These are phyloP conservation scores for Persicaria maculosa DNA, from an alignment of 148 eudicot genomes.

Conservation along the genomic window DNA sequence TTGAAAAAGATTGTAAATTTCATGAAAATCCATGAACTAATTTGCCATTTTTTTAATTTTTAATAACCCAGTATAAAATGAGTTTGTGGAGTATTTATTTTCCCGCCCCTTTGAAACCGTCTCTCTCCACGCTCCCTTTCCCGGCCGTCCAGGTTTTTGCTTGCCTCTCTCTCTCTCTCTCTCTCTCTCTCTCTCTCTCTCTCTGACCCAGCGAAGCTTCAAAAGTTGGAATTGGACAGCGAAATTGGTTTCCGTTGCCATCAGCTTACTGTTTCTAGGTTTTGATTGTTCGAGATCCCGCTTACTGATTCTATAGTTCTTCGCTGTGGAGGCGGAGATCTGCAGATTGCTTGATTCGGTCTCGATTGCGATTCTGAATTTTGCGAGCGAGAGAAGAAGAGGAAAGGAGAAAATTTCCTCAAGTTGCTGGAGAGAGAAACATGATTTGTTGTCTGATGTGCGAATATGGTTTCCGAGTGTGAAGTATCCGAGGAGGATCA, in stretches of 20 bases:
- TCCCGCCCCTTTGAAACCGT: slow-evolving; percentile 11
- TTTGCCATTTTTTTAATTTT: too few species aligned
- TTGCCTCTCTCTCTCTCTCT: neutral
- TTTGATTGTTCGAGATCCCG: neutral
- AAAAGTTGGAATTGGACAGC: neutral
- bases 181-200: neutral
- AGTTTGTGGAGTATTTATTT: neutral
- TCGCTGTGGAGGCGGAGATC: neutral
- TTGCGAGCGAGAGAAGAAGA: neutral
- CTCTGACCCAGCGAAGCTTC: neutral
- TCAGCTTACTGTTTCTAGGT: neutral
- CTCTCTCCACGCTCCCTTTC: neutral
- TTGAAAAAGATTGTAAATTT: too few species aligned
- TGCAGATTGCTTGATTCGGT: neutral
- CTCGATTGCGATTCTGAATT: neutral
- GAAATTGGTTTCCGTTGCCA: neutral
- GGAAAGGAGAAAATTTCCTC: neutral
- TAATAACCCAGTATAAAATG: too few species aligned
- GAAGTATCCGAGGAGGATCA: neutral
- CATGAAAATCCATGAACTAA: too few species aligned
- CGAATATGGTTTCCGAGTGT: slow-evolving; percentile 5
- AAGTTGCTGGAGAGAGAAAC: neutral
- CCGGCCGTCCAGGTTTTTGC: neutral
- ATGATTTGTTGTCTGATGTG: neutral
- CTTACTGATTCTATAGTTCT: neutral